Percentiles rank a stretch among this genome's conserved stretches.
Conservation (phyloP, 2,329 filamentous ascomycete species). For the Aspergillaceae sp. region DNA sequence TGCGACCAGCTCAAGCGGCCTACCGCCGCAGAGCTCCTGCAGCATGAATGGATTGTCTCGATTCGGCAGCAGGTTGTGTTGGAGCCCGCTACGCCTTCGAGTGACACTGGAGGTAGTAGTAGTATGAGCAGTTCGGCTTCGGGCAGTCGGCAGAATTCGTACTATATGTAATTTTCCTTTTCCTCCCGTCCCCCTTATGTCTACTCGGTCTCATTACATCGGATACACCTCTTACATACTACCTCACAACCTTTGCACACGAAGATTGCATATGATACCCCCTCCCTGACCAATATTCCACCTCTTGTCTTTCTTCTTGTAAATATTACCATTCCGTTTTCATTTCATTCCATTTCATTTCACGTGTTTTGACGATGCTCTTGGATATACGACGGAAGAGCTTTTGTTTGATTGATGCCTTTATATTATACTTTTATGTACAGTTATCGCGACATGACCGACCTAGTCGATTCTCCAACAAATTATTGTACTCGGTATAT, state of each 20-base stretch:
- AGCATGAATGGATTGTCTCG: conserved; percentile 76
- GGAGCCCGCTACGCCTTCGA: conserved; percentile 33
- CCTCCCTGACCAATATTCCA: neutral
- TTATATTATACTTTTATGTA: too few species aligned
- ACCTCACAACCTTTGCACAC: neutral
- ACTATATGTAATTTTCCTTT: conserved; percentile 6
- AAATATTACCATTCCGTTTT: too few species aligned
- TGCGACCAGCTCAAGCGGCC: conserved; percentile 71
- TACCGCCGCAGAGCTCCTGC: conserved; percentile 77
- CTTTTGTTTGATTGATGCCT: too few species aligned
- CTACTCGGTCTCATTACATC: neutral
- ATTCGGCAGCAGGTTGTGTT: conserved; percentile 41
- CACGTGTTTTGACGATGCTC: neutral
- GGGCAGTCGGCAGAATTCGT: conserved; percentile 22
- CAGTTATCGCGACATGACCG: too few species aligned
- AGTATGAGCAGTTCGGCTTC: conserved; percentile 22
- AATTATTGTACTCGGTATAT: too few species aligned
- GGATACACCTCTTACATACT: neutral
- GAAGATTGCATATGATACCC: neutral
- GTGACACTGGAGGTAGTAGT: conserved; percentile 26
- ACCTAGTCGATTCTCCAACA: too few species aligned
- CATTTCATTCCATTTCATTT: neutral
- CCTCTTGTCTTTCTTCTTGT: too few species aligned
- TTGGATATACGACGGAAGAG: neutral
- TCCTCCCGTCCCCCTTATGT: neutral